phyloP scores from a whole-genome alignment of 352 stramenopile species.

The Pythium phragmiticola region DNA sequence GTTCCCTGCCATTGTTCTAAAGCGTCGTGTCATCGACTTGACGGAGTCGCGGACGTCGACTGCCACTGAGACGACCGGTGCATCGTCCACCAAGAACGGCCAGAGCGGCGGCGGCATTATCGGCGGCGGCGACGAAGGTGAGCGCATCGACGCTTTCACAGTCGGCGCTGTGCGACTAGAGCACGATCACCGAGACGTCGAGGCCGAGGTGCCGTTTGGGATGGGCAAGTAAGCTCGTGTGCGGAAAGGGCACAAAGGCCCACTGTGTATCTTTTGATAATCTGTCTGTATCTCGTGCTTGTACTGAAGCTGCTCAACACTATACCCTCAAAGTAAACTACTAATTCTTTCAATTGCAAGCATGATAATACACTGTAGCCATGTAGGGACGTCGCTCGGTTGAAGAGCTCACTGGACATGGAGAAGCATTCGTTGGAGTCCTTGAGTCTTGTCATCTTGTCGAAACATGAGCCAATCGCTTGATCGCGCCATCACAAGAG shows the following conservation, averaged over 20 bases:
- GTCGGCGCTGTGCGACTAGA: constrained; percentile 12
- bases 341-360: too few species aligned
- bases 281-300: constrained; percentile 2
- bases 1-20: constrained; percentile 15
- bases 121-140: constrained; percentile 6
- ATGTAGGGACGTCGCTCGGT: too few species aligned
- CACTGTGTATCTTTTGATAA: neutral
- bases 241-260: neutral
- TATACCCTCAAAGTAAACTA: too few species aligned
- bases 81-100: constrained; percentile 2
- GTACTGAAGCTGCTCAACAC: neutral
- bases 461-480: too few species aligned
- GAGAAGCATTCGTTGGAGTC: too few species aligned
- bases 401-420: too few species aligned
- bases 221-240: constrained; percentile 7
- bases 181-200: constrained; percentile 8
- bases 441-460: too few species aligned
- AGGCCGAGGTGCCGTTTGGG: constrained; percentile 5
- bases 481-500: too few species aligned
- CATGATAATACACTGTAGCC: too few species aligned
- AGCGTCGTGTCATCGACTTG: constrained; percentile 17
- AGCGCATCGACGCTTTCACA: constrained; percentile 13
- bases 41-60: constrained; percentile 5
- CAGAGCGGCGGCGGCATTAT: constrained; percentile 1
- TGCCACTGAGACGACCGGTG: neutral